Conservation (phyloP, 805 yeast genomes). For the Myxozyma lipomycoides region DNA sequence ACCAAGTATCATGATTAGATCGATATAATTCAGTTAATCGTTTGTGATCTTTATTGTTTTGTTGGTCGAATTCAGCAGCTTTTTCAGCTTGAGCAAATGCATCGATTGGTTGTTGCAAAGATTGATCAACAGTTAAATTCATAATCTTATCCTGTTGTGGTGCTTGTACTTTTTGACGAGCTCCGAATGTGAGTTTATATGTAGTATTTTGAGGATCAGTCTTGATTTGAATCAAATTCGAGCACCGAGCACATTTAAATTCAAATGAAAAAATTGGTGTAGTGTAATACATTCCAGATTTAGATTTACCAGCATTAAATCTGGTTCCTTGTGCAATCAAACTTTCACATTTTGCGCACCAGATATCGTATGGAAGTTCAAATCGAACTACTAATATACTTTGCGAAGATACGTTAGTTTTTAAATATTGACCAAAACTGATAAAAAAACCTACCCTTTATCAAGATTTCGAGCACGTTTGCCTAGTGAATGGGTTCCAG, state of each 20-base stretch:
- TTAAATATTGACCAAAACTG: not conserved
- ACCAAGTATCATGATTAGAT: constrained; percentile 28
- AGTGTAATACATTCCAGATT: constrained; percentile 33
- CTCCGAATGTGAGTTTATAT: constrained; percentile 32
- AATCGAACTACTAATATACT: constrained; percentile 33
- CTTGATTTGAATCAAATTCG: constrained; percentile 30
- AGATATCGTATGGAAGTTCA: constrained; percentile 35
- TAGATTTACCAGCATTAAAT: constrained; percentile 36
- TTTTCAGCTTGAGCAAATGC: constrained; percentile 29
- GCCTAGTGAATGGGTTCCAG: constrained; percentile 34
- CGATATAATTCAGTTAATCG: constrained; percentile 24
- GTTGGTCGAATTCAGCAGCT: constrained; percentile 5
- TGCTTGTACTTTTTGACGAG: constrained; percentile 11
- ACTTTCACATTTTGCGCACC: constrained; percentile 32
- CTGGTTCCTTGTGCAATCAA: constrained; percentile 35
- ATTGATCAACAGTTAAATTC: constrained; percentile 1
- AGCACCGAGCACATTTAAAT: constrained; percentile 34
- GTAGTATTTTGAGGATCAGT: constrained; percentile 37
- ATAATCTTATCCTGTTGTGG: constrained; percentile 13
- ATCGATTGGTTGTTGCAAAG: constrained; percentile 7
- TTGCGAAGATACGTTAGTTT: not conserved
- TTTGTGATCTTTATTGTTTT: constrained; percentile 10
- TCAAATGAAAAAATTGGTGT: constrained; percentile 34
- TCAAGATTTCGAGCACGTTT: constrained; percentile 31
- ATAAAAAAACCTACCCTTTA: constrained; percentile 24